These are phyloP conservation scores for Pseudonectria foliicola DNA, from an alignment of 2,329 filamentous ascomycete genomes.

Conservation along the genomic window DNA sequence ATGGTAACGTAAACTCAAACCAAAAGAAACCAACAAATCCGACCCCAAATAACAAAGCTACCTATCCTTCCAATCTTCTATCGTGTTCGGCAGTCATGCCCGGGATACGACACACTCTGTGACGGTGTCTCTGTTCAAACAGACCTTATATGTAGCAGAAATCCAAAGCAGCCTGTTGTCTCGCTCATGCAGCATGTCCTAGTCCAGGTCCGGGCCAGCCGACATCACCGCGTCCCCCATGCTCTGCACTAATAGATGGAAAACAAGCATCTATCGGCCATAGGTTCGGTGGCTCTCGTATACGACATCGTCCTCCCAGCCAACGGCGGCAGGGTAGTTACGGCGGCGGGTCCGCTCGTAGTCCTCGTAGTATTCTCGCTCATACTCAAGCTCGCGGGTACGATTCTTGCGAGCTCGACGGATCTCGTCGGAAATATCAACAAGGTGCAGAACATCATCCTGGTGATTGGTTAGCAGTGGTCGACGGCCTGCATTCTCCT, in stretches of 20 bases:
- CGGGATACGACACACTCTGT: no score
- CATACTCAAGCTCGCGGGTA: slow-evolving; percentile 48
- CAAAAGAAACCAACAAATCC: no score
- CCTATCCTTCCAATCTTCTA: no score
- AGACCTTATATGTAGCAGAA: no score
- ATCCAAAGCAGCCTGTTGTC: slow-evolving; percentile 1
- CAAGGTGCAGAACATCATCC: slow-evolving; percentile 82
- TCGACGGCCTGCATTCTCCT: not conserved
- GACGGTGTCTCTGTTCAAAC: no score
- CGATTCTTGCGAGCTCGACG: slow-evolving; percentile 53
- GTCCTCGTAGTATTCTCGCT: slow-evolving; percentile 49
- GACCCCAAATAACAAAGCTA: no score
- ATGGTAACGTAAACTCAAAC: no score
- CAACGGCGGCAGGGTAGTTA: slow-evolving; percentile 45
- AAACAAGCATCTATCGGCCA: slow-evolving; percentile 13
- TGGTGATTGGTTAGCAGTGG: slow-evolving; percentile 35
- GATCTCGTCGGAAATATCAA: slow-evolving; percentile 77
- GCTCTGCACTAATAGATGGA: not conserved
- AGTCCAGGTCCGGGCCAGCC: not conserved
- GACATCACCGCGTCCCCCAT: no score
- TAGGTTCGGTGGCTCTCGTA: slow-evolving; percentile 44
- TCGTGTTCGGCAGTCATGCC: no score
- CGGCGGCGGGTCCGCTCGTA: slow-evolving; percentile 37
- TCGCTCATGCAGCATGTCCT: slow-evolving; percentile 3
- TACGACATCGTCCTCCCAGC: slow-evolving; percentile 61